Evolutionary conservation across 768 basidiomycete genomes (phyloP).

Genomic region (Xerocomellus chrysenteron): DNA sequence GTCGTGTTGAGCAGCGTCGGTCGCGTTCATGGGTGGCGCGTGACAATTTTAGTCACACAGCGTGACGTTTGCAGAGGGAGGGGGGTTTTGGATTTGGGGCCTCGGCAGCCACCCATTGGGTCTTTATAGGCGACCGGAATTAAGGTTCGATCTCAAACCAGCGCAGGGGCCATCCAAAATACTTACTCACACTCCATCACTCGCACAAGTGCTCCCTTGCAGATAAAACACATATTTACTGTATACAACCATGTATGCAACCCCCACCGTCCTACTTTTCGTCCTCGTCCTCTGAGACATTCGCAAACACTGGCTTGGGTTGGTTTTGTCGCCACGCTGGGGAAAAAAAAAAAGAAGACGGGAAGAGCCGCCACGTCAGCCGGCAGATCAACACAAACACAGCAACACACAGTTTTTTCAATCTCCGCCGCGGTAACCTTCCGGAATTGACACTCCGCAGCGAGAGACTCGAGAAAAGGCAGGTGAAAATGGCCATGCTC

Average conservation of each 20-base stretch:
- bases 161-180: constrained; percentile 65
- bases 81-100: constrained; percentile 66
- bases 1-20: constrained; percentile 28
- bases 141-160: constrained; percentile 79
- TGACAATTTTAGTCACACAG: constrained; percentile 64
- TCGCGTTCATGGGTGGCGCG: constrained; percentile 68
- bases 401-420: constrained; percentile 30
- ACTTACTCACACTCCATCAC: constrained; percentile 35
- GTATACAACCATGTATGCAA: neutral
- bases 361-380: constrained; percentile 58
- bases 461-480: constrained; percentile 6
- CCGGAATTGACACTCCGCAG: constrained; percentile 32
- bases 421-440: constrained; percentile 32
- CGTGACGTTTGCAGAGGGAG: constrained; percentile 51
- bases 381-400: constrained; percentile 34
- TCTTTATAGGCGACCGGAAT: constrained; percentile 80
- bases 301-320: constrained; percentile 81
- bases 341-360: constrained; percentile 49
- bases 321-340: constrained; percentile 87
- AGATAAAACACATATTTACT: constrained; percentile 7
- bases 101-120: constrained; percentile 64
- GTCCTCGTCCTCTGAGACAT: constrained; percentile 54
- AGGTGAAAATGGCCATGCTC: constrained; percentile 35
- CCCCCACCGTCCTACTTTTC: constrained; percentile 48
- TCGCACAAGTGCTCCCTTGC: constrained; percentile 11